Base-by-base conservation (phyloP, 192 early-diverging fungal species). In the Thamnidium elegans region DNA sequence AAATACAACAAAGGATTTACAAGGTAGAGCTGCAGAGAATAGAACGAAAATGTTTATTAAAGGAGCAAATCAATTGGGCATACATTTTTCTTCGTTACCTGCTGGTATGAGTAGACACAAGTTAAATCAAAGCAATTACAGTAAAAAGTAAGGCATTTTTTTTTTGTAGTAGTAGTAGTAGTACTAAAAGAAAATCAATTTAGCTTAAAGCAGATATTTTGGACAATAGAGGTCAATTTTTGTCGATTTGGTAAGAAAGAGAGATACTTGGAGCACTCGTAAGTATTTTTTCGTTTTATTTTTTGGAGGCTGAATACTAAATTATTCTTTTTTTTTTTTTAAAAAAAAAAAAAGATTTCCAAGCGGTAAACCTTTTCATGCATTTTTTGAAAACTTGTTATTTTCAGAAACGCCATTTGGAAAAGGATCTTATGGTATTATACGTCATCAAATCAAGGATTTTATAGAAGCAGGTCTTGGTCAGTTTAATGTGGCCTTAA, bases 91-190 rank as follows among this genome's bases (percentile, higher is more conserved):
- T 45, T 63, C 81, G 43, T 73, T 87, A 67, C 76, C 86, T 17
- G 65, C 70, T 14, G 86, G 80, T 23, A 79, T 87, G 71, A 77
- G 84, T 63, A 71, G 81, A 34, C 79, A 73, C n/a, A 81, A 82
- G 43, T 46, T 71, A 46, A 87, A 83, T 68, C 65, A 69, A 45
- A 78, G 79, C 1, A 76, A 80, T 30, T 87, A 76, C 61, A 78
- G 70, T 58, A 65, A 70, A 48, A 82, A 79, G 80, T 82, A 70
- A 54, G 76, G 30, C 20, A 20, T 34, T n/a, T n/a, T n/a, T n/a
- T n/a, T n/a, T n/a, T n/a, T n/a, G n/a, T n/a, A n/a, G n/a, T n/a
- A n/a, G n/a, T n/a, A n/a, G n/a, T n/a, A n/a, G n/a, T n/a, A n/a
- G n/a, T n/a, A n/a, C n/a, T n/a, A n/a, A n/a, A n/a, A n/a, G n/a